Percentiles rank a stretch among this genome's conserved stretches.
Evolutionary conservation across 169 alveolate genomes (phyloP).

Genomic region (Eimeria sp.): DNA sequence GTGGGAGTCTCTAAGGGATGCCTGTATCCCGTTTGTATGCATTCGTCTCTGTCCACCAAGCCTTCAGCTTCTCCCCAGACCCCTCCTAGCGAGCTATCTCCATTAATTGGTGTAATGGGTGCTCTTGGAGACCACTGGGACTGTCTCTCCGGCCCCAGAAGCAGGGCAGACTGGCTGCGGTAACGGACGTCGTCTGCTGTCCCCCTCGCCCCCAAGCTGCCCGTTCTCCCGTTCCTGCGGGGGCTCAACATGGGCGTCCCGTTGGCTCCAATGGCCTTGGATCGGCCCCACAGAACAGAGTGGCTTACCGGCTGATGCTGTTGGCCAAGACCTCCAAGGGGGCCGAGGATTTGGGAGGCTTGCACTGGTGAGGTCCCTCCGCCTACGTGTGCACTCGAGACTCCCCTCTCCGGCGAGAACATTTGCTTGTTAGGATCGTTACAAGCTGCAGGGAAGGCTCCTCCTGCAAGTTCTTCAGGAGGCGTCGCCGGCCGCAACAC

Average conservation of each 20-base stretch:
- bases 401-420: not conserved
- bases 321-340: not conserved
- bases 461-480: not conserved
- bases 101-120: not conserved
- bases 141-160: slow-evolving; percentile 1
- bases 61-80: not conserved
- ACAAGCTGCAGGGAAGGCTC: not conserved
- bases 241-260: slow-evolving; percentile 79
- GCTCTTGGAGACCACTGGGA: not conserved
- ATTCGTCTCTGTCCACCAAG: not conserved
- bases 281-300: slow-evolving; percentile 68
- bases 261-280: slow-evolving; percentile 73
- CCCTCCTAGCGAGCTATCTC: not conserved
- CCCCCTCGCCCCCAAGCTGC: not conserved
- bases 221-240: not conserved
- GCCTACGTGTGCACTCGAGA: not conserved
- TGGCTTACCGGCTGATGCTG: not conserved
- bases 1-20: slow-evolving; percentile 11
- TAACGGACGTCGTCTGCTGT: not conserved
- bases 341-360: not conserved
- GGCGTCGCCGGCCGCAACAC: not conserved
- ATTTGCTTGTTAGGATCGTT: not conserved
- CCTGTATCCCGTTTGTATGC: not conserved
- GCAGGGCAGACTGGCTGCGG: not conserved
- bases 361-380: not conserved